These are phyloP conservation scores for Saturnispora besseyi DNA, from an alignment of 805 yeast species.

Conservation along the genomic window DNA sequence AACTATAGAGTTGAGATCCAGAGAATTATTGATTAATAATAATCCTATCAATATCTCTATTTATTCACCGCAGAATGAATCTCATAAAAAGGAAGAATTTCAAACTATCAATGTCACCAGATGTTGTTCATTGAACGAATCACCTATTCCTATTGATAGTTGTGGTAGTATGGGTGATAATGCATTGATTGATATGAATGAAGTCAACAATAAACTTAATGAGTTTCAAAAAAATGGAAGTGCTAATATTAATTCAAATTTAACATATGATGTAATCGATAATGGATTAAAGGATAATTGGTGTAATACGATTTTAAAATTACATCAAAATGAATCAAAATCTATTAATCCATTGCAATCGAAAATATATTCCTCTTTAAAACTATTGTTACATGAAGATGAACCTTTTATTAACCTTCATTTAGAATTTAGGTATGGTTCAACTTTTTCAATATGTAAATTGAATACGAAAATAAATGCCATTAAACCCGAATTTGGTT, in stretches of 20 bases:
- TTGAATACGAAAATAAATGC: constrained; percentile 4
- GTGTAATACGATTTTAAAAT: not conserved
- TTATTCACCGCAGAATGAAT: not conserved
- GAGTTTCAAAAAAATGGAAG: not conserved
- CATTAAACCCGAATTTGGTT: not conserved
- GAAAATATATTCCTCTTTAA: not conserved
- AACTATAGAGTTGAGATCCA: not conserved
- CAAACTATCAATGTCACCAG: not conserved
- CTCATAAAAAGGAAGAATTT: not conserved
- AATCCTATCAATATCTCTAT: not conserved
- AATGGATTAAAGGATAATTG: not conserved
- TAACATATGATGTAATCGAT: not conserved
- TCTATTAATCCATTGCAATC: not conserved
- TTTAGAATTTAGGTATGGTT: constrained; percentile 6
- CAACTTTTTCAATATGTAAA: constrained; percentile 5
- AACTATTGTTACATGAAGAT: constrained; percentile 19
- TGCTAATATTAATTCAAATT: not conserved
- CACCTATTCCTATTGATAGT: not conserved
- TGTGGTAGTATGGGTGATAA: not conserved
- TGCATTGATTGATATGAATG: not conserved
- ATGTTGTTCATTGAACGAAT: not conserved
- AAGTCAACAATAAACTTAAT: not conserved
- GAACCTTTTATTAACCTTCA: constrained; percentile 16
- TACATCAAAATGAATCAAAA: not conserved
- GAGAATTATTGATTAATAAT: not conserved